phyloP scores from a whole-genome alignment of 2,329 filamentous ascomycete genomes.

The Neopestalotiopsis sp. region DNA sequence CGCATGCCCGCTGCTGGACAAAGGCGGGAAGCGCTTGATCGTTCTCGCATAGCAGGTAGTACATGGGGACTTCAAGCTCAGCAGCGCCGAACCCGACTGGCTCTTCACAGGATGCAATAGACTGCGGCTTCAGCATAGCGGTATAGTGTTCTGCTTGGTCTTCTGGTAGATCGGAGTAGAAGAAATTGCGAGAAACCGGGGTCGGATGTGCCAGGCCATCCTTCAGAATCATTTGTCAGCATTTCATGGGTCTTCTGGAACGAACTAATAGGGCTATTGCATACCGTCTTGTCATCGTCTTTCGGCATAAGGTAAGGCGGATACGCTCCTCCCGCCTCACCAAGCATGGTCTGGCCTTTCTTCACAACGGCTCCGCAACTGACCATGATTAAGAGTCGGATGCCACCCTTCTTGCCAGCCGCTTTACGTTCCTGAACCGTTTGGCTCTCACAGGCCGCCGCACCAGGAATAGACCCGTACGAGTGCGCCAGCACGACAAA shows the following conservation, averaged over 20 bases:
- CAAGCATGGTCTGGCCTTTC: not conserved
- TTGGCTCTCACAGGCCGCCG: not conserved
- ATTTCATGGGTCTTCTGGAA: not conserved
- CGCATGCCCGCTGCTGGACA: not conserved
- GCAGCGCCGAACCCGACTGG: not conserved
- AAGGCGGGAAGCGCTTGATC: not conserved
- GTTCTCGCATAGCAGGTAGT: not conserved
- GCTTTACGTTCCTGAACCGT: not conserved
- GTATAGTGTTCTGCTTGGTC: not conserved
- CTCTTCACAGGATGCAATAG: not conserved
- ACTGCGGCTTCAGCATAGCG: not conserved
- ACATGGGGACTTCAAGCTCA: not conserved
- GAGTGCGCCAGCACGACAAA: not conserved
- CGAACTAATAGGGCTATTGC: not conserved
- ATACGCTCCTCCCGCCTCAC: slow-evolving; percentile 2
- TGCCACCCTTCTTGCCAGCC: not conserved
- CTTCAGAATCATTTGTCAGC: not conserved
- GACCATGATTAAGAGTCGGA: not conserved
- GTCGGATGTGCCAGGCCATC: not conserved
- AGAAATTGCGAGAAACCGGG: not conserved
- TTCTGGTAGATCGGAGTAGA: not conserved
- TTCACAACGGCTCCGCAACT: not conserved
- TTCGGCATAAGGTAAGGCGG: not conserved
- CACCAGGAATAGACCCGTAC: not conserved
- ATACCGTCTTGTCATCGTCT: not conserved